Conservation (phyloP, 768 basidiomycete genomes). For the Tylopilus felleus region DNA sequence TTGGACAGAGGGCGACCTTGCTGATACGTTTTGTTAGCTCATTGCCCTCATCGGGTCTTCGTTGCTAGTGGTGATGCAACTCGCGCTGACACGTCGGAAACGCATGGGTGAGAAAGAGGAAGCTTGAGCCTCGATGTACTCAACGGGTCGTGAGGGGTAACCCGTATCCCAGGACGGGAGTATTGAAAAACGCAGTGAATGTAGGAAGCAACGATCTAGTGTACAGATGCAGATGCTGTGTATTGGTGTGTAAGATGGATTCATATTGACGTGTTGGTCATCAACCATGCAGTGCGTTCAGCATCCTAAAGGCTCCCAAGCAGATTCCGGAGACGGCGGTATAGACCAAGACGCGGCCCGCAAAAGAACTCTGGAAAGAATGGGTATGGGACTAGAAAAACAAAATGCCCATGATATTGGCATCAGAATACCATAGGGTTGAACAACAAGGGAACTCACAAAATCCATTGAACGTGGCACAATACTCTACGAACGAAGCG, state of each 20-base stretch:
- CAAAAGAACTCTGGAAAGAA: conserved; percentile 62
- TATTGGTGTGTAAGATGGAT: background rate
- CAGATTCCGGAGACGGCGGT: conserved; percentile 35
- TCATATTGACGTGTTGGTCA: background rate
- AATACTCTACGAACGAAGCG: conserved; percentile 63
- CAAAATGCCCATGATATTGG: background rate
- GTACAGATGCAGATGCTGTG: background rate
- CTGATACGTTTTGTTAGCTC: conserved; percentile 4
- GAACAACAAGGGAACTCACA: conserved; percentile 43
- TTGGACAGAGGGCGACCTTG: background rate
- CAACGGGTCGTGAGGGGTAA: background rate
- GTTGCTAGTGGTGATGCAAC: conserved; percentile 8
- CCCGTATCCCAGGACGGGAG: background rate
- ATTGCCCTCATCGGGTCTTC: conserved; percentile 1
- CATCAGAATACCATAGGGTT: background rate
- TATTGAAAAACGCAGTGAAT: too few species aligned
- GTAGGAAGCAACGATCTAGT: too few species aligned
- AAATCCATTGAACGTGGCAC: conserved; percentile 53
- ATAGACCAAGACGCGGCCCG: conserved; percentile 59
- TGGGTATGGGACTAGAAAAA: conserved; percentile 71
- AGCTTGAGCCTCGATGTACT: background rate
- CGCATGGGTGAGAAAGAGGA: background rate
- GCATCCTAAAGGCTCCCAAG: conserved; percentile 43
- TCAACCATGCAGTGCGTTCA: conserved; percentile 56
- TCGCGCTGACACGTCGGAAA: background rate